Evolutionary conservation across 2,329 filamentous ascomycete species (phyloP).

Genomic region (Beauveria caledonica): DNA sequence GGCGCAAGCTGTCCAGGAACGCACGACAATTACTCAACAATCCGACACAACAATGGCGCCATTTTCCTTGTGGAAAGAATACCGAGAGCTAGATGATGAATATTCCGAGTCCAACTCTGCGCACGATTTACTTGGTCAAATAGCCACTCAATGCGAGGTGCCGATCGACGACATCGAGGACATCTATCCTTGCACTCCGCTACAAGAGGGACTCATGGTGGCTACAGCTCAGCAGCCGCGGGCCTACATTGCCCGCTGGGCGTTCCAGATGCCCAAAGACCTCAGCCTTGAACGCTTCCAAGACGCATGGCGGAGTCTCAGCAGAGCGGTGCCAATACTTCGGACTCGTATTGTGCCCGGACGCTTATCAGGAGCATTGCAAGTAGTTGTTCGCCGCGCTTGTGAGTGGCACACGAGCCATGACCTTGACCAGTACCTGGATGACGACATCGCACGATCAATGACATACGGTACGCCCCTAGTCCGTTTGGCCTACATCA

Average conservation of each 20-base stretch:
- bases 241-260: neutral
- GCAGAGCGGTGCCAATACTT: neutral
- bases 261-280: neutral
- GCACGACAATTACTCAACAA: neutral
- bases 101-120: neutral
- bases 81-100: neutral
- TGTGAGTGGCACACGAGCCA: neutral
- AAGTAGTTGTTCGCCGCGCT: neutral
- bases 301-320: neutral
- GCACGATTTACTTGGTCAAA: neutral
- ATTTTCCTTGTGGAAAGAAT: constrained; percentile 8
- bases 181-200: constrained; percentile 11
- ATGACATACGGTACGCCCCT: neutral
- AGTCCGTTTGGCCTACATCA: constrained; percentile 7
- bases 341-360: neutral
- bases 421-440: neutral
- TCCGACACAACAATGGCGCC: neutral
- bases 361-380: neutral
- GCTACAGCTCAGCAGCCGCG: constrained; percentile 6
- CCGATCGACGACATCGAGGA: constrained; percentile 3
- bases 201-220: constrained; percentile 10
- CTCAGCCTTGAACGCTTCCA: neutral
- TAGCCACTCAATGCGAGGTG: neutral
- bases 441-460: neutral
- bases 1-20: constrained; percentile 4